Percentiles rank a stretch among this genome's conserved stretches.
These are phyloP conservation scores for Pseudogymnoascus pannorum DNA, from an alignment of 2,329 filamentous ascomycete species.

Conservation along the genomic window DNA sequence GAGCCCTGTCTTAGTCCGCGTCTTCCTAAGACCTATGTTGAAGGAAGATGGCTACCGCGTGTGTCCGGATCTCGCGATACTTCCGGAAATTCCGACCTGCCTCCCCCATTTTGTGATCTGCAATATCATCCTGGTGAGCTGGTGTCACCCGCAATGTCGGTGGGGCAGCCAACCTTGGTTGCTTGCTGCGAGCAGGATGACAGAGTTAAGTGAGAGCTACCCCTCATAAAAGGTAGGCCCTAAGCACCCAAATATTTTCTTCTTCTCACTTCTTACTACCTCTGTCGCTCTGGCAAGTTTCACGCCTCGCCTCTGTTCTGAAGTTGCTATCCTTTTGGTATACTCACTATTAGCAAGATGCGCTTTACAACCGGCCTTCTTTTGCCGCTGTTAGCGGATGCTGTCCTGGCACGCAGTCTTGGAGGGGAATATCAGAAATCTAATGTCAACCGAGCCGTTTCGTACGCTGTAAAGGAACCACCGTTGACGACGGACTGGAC, in stretches of 20 bases:
- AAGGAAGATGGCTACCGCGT: neutral
- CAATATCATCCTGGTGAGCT: neutral
- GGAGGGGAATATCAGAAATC: neutral
- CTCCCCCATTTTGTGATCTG: neutral
- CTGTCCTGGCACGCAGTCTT: neutral
- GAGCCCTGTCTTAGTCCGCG: neutral
- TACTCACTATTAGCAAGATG: neutral
- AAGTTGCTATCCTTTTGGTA: neutral
- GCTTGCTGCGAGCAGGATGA: neutral
- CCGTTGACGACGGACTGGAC: conserved; percentile 40
- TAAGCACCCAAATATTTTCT: neutral
- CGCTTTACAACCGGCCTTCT: neutral
- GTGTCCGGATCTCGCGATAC: neutral
- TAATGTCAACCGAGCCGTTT: conserved; percentile 11
- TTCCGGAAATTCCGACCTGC: neutral
- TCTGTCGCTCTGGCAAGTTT: neutral
- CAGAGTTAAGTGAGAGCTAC: neutral
- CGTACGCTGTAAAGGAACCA: conserved; percentile 34
- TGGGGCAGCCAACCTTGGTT: neutral
- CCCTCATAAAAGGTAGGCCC: neutral
- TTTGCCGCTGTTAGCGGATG: neutral
- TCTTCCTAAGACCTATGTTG: neutral
- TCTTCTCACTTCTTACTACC: neutral
- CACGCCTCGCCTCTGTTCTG: neutral
- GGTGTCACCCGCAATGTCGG: neutral